phyloP scores from a whole-genome alignment of 2,329 filamentous ascomycete species.

The Mycocentrospora acerina region DNA sequence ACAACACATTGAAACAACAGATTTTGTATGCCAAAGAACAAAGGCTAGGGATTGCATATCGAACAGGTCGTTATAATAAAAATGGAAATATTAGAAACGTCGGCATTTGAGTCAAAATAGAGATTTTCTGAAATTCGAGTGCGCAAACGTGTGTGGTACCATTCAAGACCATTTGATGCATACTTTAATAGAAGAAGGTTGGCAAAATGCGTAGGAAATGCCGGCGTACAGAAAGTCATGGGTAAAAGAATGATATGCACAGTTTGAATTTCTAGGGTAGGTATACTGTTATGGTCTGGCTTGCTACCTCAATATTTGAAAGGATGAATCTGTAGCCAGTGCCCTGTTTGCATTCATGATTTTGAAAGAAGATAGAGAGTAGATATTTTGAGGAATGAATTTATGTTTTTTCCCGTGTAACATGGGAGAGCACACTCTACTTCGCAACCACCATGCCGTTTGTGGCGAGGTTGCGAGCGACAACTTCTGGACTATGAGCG shows the following conservation, averaged over 20 bases:
- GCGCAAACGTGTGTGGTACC: conserved; percentile 9
- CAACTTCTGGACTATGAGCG: conserved; percentile 53
- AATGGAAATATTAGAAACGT: conserved; percentile 52
- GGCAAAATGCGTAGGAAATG: background rate
- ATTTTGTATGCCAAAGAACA: too few species aligned
- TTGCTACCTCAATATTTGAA: conserved; percentile 55
- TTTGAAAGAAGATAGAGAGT: background rate
- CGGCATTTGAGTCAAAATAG: too few species aligned
- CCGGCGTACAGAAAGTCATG: conserved; percentile 44
- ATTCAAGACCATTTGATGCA: conserved; percentile 9
- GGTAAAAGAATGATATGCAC: conserved; percentile 59
- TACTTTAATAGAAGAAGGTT: background rate
- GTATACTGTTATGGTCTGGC: conserved; percentile 57
- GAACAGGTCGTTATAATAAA: conserved; percentile 54
- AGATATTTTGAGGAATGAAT: conserved; percentile 4
- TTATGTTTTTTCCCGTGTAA: conserved; percentile 11
- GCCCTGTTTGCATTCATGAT: conserved; percentile 12
- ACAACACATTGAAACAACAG: too few species aligned
- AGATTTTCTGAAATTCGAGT: conserved; percentile 54
- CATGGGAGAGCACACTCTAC: conserved; percentile 31
- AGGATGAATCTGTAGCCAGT: conserved; percentile 51
- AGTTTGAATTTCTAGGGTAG: conserved; percentile 57
- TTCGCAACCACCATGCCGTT: conserved; percentile 55
- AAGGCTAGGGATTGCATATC: conserved; percentile 56
- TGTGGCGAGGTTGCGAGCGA: conserved; percentile 53